These are phyloP conservation scores for Marasmius sp. DNA, from an alignment of 1,284 basidiomycete genomes.

Conservation along the genomic window DNA sequence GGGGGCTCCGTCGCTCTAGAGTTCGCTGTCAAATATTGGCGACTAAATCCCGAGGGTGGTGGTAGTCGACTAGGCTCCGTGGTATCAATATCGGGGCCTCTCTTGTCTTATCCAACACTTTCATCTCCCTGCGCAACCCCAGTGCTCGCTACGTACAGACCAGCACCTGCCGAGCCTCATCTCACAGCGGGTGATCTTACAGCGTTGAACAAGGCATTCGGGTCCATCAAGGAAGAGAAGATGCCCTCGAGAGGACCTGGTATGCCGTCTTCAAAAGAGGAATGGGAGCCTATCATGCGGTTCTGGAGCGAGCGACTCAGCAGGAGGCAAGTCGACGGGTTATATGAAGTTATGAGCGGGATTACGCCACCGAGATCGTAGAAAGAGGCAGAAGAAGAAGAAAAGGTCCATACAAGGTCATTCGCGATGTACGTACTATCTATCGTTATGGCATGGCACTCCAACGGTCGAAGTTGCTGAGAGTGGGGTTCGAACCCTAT, in stretches of 20 bases:
- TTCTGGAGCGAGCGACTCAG: conserved; percentile 80
- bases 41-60: conserved; percentile 32
- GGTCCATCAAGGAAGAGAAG: conserved; percentile 46
- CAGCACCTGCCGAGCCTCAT: conserved; percentile 42
- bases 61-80: conserved; percentile 56
- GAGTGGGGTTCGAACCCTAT: no score
- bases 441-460: neutral
- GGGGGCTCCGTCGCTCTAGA: conserved; percentile 83
- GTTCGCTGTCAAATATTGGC: conserved; percentile 54
- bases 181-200: conserved; percentile 44
- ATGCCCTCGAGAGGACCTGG: conserved; percentile 43
- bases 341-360: conserved; percentile 75
- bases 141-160: conserved; percentile 60
- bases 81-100: conserved; percentile 66
- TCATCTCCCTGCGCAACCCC: conserved; percentile 57
- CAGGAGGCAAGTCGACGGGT: conserved; percentile 59
- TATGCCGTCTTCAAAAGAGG: conserved; percentile 76
- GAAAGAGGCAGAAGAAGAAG: neutral
- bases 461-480: no score
- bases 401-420: neutral
- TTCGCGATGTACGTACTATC: neutral
- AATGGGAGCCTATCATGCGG: conserved; percentile 83
- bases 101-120: conserved; percentile 75
- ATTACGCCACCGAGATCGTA: neutral
- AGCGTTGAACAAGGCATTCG: conserved; percentile 62